Conservation (phyloP, 352 stramenopile genomes). For the Thraustochytrium striatum region DNA sequence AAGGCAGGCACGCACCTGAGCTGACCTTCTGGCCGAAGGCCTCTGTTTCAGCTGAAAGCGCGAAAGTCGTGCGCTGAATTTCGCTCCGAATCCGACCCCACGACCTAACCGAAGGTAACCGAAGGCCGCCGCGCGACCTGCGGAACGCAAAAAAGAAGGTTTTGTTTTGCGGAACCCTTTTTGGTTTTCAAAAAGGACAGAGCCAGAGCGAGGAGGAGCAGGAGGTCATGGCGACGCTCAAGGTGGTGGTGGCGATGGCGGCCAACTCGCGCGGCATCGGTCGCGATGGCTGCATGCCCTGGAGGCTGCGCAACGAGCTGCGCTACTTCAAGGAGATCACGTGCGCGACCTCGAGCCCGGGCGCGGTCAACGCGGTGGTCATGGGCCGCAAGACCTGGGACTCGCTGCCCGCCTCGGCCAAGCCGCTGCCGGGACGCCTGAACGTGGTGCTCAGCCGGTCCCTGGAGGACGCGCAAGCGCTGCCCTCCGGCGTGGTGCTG, state of each 20-base stretch:
- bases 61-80: too few relatives aligned
- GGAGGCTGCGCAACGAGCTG: constrained; percentile 89
- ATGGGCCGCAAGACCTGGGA: constrained; percentile 99
- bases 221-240: constrained; percentile 54
- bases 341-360: constrained; percentile 52
- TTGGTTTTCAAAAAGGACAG: constrained; percentile 28
- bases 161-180: too few relatives aligned
- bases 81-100: too few relatives aligned
- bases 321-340: constrained; percentile 93
- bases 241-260: constrained; percentile 77
- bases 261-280: constrained; percentile 77
- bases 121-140: too few relatives aligned
- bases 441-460: constrained; percentile 79
- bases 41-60: too few relatives aligned
- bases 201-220: not conserved
- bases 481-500: constrained; percentile 65
- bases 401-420: constrained; percentile 91
- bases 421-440: constrained; percentile 84
- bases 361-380: constrained; percentile 86
- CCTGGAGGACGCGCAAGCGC: not conserved
- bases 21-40: too few relatives aligned
- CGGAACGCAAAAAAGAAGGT: too few relatives aligned
- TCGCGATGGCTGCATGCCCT: constrained; percentile 78
- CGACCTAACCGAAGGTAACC: too few relatives aligned
- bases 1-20: too few relatives aligned